Percentiles rank a stretch among this genome's conserved stretches.
These are phyloP conservation scores for Phellopilus nigrolimitatus DNA, from an alignment of 1,284 basidiomycete species.

Conservation along the genomic window DNA sequence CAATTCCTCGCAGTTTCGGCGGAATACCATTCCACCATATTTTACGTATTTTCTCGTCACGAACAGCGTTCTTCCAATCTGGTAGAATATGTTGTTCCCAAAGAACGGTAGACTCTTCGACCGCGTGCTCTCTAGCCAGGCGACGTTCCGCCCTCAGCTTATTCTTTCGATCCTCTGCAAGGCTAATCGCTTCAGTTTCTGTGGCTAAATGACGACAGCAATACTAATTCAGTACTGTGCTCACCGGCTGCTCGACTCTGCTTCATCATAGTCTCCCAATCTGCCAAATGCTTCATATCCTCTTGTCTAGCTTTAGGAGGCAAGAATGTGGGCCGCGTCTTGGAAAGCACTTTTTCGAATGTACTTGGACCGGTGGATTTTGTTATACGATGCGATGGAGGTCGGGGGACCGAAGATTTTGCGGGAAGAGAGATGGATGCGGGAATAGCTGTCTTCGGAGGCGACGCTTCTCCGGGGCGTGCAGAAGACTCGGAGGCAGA, in stretches of 20 bases:
- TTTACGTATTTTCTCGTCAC: constrained; percentile 58
- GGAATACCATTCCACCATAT: constrained; percentile 95
- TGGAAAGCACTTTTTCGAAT: constrained; percentile 72
- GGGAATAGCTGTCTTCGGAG: constrained; percentile 5
- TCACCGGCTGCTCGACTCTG: constrained; percentile 66
- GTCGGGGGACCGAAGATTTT: constrained; percentile 24
- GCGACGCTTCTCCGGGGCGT: constrained; percentile 17
- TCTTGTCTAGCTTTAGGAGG: constrained; percentile 82
- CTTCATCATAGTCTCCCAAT: constrained; percentile 93
- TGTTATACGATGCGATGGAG: constrained; percentile 37
- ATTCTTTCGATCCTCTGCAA: constrained; percentile 63
- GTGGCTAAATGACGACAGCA: neutral
- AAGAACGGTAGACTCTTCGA: constrained; percentile 63
- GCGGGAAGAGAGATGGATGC: constrained; percentile 22
- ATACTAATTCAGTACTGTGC: constrained; percentile 25
- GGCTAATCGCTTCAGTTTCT: neutral
- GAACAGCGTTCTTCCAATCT: constrained; percentile 76
- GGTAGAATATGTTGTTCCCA: constrained; percentile 83
- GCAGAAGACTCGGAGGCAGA: constrained; percentile 23
- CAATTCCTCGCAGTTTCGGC: constrained; percentile 73
- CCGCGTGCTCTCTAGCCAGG: constrained; percentile 56
- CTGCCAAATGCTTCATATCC: constrained; percentile 79
- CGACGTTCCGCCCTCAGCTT: constrained; percentile 62
- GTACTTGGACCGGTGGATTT: constrained; percentile 60
- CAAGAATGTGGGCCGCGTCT: constrained; percentile 74